Conservation (phyloP, 768 basidiomycete species). For the Tylopilus felleus region DNA sequence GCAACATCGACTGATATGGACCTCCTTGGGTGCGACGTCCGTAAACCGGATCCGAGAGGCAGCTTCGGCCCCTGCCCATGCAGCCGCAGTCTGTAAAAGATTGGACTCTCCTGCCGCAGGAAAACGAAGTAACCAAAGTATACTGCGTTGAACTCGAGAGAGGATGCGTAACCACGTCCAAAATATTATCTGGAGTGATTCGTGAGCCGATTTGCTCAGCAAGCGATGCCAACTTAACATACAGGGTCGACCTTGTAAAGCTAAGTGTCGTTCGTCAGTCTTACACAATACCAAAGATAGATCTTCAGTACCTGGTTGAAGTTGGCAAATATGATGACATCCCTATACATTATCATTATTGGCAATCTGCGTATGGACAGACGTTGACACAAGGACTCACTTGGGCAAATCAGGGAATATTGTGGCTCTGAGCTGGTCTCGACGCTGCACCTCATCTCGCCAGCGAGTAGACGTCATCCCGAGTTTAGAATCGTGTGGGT, state of each 20-base stretch:
- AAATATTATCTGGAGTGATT: constrained; percentile 36
- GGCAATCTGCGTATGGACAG: not conserved
- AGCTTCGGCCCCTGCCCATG: constrained; percentile 46
- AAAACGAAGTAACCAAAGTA: constrained; percentile 54
- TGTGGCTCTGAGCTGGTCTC: constrained; percentile 34
- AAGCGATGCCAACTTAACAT: constrained; percentile 4
- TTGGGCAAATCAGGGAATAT: constrained; percentile 44
- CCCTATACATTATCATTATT: constrained; percentile 24
- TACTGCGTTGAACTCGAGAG: constrained; percentile 40
- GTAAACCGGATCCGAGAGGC: constrained; percentile 46
- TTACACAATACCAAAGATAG: not conserved
- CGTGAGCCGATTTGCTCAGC: not conserved
- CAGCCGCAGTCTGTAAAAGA: constrained; percentile 37
- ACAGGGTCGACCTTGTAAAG: constrained; percentile 48
- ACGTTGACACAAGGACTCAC: constrained; percentile 23
- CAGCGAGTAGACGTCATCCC: constrained; percentile 29
- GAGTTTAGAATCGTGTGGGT: constrained; percentile 13
- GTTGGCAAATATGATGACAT: constrained; percentile 48
- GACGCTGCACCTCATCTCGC: constrained; percentile 38
- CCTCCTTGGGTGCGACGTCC: constrained; percentile 45
- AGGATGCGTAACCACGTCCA: constrained; percentile 49
- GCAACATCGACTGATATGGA: constrained; percentile 43
- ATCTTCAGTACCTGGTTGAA: constrained; percentile 45
- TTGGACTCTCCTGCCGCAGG: constrained; percentile 46
- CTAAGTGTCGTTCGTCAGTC: constrained; percentile 22